These are phyloP conservation scores for Pythium aristosporum DNA, from an alignment of 352 stramenopile genomes.

Conservation along the genomic window DNA sequence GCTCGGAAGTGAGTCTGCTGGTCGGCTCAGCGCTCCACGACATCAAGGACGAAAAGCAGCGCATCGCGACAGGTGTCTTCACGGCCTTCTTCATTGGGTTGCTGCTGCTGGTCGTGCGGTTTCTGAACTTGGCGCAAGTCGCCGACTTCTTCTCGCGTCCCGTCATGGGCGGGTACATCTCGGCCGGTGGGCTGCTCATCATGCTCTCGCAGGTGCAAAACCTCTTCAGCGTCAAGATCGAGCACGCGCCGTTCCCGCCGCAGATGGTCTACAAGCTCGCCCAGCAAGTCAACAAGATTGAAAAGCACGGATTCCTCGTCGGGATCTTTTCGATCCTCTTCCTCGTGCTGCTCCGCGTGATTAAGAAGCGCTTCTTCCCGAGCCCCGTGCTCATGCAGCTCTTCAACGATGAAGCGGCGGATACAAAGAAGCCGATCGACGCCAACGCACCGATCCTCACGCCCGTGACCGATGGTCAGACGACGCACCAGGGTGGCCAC, in stretches of 20 bases:
- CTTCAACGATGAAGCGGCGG: conserved; percentile 8
- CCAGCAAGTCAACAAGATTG: conserved; percentile 15
- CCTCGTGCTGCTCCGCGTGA: background rate
- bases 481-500: background rate
- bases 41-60: conserved; percentile 46
- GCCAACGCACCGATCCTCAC: background rate
- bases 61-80: conserved; percentile 46
- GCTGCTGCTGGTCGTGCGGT: conserved; percentile 71
- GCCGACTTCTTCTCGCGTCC: conserved; percentile 89
- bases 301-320: conserved; percentile 27
- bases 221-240: conserved; percentile 79
- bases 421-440: background rate
- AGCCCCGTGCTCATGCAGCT: background rate
- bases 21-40: conserved; percentile 62
- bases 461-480: background rate
- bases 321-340: background rate
- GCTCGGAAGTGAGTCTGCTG: conserved; percentile 61
- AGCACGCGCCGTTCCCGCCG: conserved; percentile 49
- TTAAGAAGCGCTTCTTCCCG: conserved; percentile 11
- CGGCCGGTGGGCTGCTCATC: conserved; percentile 88
- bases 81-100: conserved; percentile 74
- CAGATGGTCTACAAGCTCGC: conserved; percentile 52
- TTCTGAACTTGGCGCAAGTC: conserved; percentile 79
- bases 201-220: conserved; percentile 87
- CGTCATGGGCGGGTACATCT: conserved; percentile 91